A percentile compares a stretch with the other conserved stretches of the same genome.
These are phyloP conservation scores for Phytopythium aichiense DNA, from an alignment of 352 stramenopile genomes.

Conservation along the genomic window DNA sequence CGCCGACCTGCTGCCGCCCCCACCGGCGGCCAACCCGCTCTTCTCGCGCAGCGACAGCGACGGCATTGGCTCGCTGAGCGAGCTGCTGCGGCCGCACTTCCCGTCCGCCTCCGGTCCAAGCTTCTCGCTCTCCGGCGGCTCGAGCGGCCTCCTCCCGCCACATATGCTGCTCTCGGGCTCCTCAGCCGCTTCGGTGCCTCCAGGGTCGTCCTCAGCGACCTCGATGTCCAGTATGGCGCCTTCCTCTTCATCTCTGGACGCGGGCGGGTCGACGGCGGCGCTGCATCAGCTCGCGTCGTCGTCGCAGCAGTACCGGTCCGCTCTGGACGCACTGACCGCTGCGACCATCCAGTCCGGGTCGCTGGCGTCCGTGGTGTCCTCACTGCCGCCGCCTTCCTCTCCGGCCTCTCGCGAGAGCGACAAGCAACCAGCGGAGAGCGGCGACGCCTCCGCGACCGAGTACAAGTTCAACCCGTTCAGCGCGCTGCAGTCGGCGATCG, in stretches of 20 bases:
- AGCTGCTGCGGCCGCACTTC: constrained; percentile 44
- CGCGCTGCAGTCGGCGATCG: constrained; percentile 55
- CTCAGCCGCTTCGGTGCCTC: constrained; percentile 12
- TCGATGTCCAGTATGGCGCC: background rate
- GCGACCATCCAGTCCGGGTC: constrained; percentile 15
- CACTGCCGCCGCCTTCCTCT: background rate
- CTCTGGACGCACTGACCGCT: constrained; percentile 18
- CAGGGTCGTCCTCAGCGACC: background rate
- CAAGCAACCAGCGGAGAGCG: background rate
- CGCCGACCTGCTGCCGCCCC: constrained; percentile 13
- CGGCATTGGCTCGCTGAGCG: constrained; percentile 32
- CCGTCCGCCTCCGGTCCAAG: constrained; percentile 21
- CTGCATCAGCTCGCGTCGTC: constrained; percentile 58
- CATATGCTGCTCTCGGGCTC: background rate
- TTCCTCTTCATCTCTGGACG: background rate
- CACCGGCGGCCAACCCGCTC: constrained; percentile 43
- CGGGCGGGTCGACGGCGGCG: constrained; percentile 14
- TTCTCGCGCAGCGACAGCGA: constrained; percentile 60
- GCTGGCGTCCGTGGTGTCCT: background rate
- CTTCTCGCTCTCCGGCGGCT: constrained; percentile 13
- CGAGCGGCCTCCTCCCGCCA: background rate
- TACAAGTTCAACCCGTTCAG: constrained; percentile 62
- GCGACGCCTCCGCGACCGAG: background rate
- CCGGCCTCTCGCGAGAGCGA: background rate
- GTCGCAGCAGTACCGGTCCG: constrained; percentile 37